Base-by-base conservation (phyloP, 169 alveolate genomes). In the Plasmodium yoelii region DNA sequence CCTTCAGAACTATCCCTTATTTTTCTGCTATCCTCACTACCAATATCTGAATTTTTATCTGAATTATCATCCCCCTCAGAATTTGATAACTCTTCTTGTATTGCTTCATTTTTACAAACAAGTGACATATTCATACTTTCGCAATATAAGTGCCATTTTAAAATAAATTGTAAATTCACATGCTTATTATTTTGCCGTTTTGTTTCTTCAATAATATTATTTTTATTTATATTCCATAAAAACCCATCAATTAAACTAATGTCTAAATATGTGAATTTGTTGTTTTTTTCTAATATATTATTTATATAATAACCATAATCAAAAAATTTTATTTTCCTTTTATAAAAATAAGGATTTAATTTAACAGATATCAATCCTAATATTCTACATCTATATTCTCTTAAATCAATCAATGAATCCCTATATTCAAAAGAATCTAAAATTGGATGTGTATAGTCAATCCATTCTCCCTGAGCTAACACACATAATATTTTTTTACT, bases 311-410 rank as follows among this genome's bases (percentile, higher is more conserved):
- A 60, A 10, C 87, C 91, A 59, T 57, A 69, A 84, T 84, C 91
- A 44, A 44, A 84, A 84, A 84, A 84, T 61, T 84, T 84, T 13
- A 84, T 68, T 61, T 84, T 93, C 26, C 94, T 73, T 47, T 92
- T 53, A 64, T 90, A 75, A 75, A 88, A 94, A 56, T 59, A 59
- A 6, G 92, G 93, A 55, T 92, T 93, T 55, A 94, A 71, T 60
- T 87, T 92, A 22, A 87, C 61, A 7, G 91, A 93, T n/a, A 91
- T 73, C 9, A 94, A 87, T 9, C 95, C 96, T 18, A 94, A 86
- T 60, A 93, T 93, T 77, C 94, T 92, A 61, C 95, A 92, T 67
- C 94, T 70, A 70, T 92, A 94, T 47, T 94, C 96, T 18, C 96
- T 87, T n/a, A 75, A 74, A 64, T 94, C 96, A 55, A 91, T 80